Evolutionary conservation across 768 basidiomycete genomes (phyloP), one percentile per base, ranked within the genome.

Genomic region (Cubamyces lactineus): DNA sequence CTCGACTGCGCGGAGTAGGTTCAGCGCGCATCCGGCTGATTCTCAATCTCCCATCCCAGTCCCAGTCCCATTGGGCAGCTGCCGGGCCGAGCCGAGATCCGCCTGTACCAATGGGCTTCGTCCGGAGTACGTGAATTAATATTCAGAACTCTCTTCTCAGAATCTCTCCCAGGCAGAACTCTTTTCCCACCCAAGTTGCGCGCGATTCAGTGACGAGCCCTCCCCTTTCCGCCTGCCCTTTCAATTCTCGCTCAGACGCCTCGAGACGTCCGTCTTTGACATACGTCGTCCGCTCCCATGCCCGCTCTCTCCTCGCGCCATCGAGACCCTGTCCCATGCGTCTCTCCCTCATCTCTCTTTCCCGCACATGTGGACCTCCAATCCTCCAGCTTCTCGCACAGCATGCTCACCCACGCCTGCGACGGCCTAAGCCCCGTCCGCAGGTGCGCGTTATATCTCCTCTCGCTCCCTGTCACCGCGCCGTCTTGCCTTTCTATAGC

Each of bases 21-120:
- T 59, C 57, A 53, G 41, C 57, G 62, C 42, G 46, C 40, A 49
- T 28, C 48, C 48, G 48, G 30, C 48, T 30, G 24, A 49, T 26
- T 49, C 19, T 49, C 34, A 34, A 34, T 34, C 34, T 34, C 34
- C 34, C 34, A 34, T 34, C 34, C 34, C 34, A 34, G 13, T 26
- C 26, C 46, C 48, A 49, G 24, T 15, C 16, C 19, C 42, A 16
- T 16, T 19, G 9, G 34, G 9, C 42, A 43, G 42, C 42, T 15
- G 49, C 57, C 62, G 62, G 62, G 47, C 62, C 62, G 62, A 55
- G 46, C 62, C 57, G 62, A 64, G 57, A 59, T 63, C 51, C 62
- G 62, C 46, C 57, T 63, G 51, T 23, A 30, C 53, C 34, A 53
- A 34, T 43, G 34, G 39, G 55, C 39, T 17, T 55, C 43, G 19